Conservation (phyloP, 2,329 filamentous ascomycete species). For the Diaporthe batatas region DNA sequence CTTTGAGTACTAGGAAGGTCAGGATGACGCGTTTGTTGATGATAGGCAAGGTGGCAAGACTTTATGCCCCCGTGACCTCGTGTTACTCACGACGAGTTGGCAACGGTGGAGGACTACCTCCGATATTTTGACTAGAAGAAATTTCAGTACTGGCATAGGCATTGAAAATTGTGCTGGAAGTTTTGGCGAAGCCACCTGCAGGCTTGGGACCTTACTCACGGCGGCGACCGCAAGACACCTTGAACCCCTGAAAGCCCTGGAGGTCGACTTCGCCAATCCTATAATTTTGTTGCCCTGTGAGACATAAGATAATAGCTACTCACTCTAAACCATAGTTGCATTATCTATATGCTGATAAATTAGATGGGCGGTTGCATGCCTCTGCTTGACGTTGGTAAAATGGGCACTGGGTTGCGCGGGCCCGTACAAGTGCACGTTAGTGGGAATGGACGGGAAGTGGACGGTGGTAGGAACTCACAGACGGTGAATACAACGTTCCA, state of each 20-base stretch:
- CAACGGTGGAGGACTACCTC: slow-evolving; percentile 6
- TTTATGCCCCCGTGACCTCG: neutral
- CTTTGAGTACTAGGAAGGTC: neutral
- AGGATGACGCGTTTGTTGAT: neutral
- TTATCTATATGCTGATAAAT: neutral
- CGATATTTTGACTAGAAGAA: neutral
- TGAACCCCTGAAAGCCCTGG: too few species aligned
- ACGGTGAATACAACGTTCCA: slow-evolving; percentile 16
- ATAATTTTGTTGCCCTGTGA: neutral
- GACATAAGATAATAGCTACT: neutral
- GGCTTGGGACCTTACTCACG: neutral
- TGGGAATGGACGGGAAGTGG: neutral
- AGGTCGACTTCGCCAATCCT: neutral
- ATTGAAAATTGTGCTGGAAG: neutral
- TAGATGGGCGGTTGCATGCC: neutral
- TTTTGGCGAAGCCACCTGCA: neutral
- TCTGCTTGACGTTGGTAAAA: neutral
- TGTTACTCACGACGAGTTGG: neutral
- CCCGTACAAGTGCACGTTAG: neutral
- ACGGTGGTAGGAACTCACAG: neutral
- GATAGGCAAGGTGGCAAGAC: neutral
- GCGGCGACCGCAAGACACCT: neutral
- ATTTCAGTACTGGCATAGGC: neutral
- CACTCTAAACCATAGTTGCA: too few species aligned
- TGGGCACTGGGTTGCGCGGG: neutral